Conservation (phyloP, 164 flowering plant species). For the Liquidambar formosana region DNA sequence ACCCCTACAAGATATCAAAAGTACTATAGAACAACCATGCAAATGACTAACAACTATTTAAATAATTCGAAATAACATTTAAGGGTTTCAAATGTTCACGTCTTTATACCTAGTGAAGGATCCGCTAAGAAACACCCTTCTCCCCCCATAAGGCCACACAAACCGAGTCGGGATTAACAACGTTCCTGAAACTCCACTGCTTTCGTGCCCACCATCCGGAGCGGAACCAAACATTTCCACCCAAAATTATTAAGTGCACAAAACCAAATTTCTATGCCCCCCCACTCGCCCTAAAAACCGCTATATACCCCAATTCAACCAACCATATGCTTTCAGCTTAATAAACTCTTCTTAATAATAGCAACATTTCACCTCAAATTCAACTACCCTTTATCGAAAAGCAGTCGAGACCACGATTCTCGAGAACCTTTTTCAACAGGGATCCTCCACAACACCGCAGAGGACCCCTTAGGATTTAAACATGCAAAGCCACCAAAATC, state of each 20-base stretch:
- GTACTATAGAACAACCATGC: neutral
- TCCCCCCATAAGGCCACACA: slow-evolving; percentile 67
- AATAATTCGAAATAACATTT: neutral
- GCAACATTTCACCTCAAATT: slow-evolving; percentile 8
- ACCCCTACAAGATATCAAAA: neutral
- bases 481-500: slow-evolving; percentile 37
- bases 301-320: slow-evolving; percentile 10
- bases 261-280: neutral
- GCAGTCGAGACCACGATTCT: neutral
- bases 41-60: neutral
- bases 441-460: slow-evolving; percentile 59
- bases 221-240: slow-evolving; percentile 45
- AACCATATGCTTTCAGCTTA: slow-evolving; percentile 7
- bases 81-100: neutral
- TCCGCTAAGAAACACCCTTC: slow-evolving; percentile 48
- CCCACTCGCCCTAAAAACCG: slow-evolving; percentile 6
- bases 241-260: slow-evolving; percentile 3
- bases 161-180: slow-evolving; percentile 42
- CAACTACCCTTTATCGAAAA: slow-evolving; percentile 4
- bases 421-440: slow-evolving; percentile 27
- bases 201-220: slow-evolving; percentile 32
- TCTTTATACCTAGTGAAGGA: slow-evolving; percentile 51
- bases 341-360: neutral
- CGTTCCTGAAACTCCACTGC: slow-evolving; percentile 31
- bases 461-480: slow-evolving; percentile 50